These are phyloP conservation scores for Lumnitzera racemosa DNA, from an alignment of 345 rosid genomes.

Conservation along the genomic window DNA sequence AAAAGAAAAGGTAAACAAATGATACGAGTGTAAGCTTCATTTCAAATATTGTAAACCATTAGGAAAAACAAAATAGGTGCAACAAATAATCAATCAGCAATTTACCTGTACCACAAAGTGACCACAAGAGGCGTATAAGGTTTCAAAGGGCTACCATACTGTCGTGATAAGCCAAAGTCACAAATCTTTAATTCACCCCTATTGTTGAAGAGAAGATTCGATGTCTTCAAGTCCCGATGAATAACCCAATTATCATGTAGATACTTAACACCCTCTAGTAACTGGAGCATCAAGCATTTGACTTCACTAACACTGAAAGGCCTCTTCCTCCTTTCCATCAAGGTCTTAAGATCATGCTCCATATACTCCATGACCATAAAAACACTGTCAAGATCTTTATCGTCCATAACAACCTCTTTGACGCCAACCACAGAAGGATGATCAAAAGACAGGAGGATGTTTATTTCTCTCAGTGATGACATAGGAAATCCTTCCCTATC, in stretches of 20 bases:
- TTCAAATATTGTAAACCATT: neutral
- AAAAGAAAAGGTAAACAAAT: neutral
- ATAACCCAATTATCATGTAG: conserved; percentile 93
- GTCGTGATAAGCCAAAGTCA: conserved; percentile 86
- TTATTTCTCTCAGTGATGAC: conserved; percentile 81
- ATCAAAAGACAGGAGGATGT: conserved; percentile 61
- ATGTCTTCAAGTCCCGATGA: conserved; percentile 87
- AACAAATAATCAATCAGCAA: neutral
- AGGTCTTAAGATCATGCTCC: conserved; percentile 73
- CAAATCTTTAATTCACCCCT: conserved; percentile 72
- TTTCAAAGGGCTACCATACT: conserved; percentile 78
- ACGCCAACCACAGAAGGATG: conserved; percentile 74
- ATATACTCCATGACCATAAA: conserved; percentile 93
- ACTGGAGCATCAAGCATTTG: conserved; percentile 80
- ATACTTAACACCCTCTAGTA: conserved; percentile 71
- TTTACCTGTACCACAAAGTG: conserved; percentile 84
- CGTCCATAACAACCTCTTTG: conserved; percentile 75
- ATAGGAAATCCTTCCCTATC: conserved; percentile 53
- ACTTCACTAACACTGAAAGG: conserved; percentile 86
- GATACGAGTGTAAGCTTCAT: neutral
- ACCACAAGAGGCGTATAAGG: conserved; percentile 75
- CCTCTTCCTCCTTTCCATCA: conserved; percentile 61
- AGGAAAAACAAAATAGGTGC: neutral
- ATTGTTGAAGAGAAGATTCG: conserved; percentile 78
- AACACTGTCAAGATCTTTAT: conserved; percentile 33